Evolutionary conservation across 352 stramenopile species (phyloP).

Genomic region (Pythium brassicae): DNA sequence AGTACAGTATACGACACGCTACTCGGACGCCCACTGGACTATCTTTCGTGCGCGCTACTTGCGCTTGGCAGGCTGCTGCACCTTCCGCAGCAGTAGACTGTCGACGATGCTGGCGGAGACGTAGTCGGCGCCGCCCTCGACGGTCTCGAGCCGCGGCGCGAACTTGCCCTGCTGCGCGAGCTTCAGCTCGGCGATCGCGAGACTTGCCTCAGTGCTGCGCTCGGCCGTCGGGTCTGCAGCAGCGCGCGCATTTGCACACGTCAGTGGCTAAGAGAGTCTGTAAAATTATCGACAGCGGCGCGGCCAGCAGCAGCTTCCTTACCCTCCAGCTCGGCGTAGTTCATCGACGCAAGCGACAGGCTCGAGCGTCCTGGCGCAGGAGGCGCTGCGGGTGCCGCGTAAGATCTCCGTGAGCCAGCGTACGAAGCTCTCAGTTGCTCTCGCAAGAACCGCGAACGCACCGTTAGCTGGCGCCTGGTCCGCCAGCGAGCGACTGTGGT

Average conservation of each 20-base stretch:
- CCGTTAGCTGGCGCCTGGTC: background rate
- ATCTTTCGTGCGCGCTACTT: slow-evolving; percentile 8
- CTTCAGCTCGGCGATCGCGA: slow-evolving; percentile 67
- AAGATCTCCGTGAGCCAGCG: too few relatives aligned
- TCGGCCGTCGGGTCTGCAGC: slow-evolving; percentile 3
- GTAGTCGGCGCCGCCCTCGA: slow-evolving; percentile 77
- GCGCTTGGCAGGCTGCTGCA: background rate
- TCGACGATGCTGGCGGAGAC: slow-evolving; percentile 79
- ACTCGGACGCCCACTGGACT: too few relatives aligned
- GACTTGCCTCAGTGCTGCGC: slow-evolving; percentile 37
- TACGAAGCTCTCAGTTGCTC: too few relatives aligned
- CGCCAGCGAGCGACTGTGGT: background rate
- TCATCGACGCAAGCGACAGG: slow-evolving; percentile 32
- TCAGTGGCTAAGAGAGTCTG: too few relatives aligned
- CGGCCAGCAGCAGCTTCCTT: too few relatives aligned
- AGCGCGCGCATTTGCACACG: too few relatives aligned
- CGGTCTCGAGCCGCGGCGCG: slow-evolving; percentile 45
- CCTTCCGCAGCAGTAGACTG: slow-evolving; percentile 54
- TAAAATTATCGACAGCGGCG: too few relatives aligned
- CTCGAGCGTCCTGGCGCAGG: slow-evolving; percentile 19
- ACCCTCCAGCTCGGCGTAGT: slow-evolving; percentile 18
- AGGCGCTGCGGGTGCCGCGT: background rate
- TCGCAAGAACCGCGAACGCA: background rate
- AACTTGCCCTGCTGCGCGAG: slow-evolving; percentile 49
- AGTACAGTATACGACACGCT: too few relatives aligned